These are phyloP conservation scores for Psilocybe cubensis DNA, from an alignment of 768 basidiomycete genomes.

Conservation along the genomic window DNA sequence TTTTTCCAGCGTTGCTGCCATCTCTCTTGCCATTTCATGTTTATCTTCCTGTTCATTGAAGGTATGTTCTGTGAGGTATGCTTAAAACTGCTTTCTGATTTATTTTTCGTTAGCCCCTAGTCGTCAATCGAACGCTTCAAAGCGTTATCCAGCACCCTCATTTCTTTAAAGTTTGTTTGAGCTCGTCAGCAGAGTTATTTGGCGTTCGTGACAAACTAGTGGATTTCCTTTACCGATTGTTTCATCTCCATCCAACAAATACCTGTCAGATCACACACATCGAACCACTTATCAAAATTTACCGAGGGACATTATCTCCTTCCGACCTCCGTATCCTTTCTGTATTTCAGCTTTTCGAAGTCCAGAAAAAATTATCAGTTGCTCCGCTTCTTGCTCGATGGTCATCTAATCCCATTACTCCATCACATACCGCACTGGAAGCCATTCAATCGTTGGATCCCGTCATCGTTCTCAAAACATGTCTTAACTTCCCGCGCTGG, in stretches of 20 bases:
- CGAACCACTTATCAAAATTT: conserved; percentile 74
- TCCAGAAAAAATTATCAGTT: conserved; percentile 65
- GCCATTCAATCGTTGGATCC: conserved; percentile 76
- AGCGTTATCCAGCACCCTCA: conserved; percentile 70
- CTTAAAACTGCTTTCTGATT: background rate
- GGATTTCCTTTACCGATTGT: conserved; percentile 64
- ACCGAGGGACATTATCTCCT: conserved; percentile 69
- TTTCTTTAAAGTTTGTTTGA: conserved; percentile 53
- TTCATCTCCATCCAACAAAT: conserved; percentile 76
- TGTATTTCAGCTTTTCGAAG: conserved; percentile 81
- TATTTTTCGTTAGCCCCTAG: conserved; percentile 49
- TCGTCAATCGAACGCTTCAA: conserved; percentile 80
- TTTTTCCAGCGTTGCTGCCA: conserved; percentile 43
- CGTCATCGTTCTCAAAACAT: conserved; percentile 67
- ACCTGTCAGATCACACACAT: conserved; percentile 87
- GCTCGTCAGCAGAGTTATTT: conserved; percentile 19
- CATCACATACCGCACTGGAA: conserved; percentile 57
- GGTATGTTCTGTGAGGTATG: conserved; percentile 40
- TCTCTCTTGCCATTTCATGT: conserved; percentile 48
- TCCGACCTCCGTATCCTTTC: conserved; percentile 72
- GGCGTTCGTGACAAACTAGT: conserved; percentile 51
- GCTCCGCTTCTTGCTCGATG: conserved; percentile 67
- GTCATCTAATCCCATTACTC: conserved; percentile 51
- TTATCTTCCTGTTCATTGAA: conserved; percentile 56
- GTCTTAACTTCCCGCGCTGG: conserved; percentile 71